Percentiles rank a stretch among this genome's conserved stretches.
phyloP scores from a whole-genome alignment of 495 filamentous ascomycete species.

The Darksidea phi region DNA sequence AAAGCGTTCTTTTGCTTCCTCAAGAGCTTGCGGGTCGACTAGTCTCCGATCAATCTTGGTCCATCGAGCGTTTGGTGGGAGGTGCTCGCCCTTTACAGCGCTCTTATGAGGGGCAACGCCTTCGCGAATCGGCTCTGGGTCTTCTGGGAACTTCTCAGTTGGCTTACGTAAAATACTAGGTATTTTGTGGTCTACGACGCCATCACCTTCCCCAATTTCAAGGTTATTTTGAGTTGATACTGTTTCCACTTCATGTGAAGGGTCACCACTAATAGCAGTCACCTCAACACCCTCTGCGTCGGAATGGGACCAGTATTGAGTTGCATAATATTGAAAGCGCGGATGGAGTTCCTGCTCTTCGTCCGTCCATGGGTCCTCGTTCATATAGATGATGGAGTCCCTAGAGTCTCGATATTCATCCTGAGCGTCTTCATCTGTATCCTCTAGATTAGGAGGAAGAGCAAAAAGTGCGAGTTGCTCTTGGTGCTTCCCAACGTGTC shows the following conservation, averaged over 20 bases:
- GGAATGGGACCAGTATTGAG: no score
- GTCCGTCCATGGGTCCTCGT: no score
- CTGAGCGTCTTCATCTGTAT: slow-evolving; percentile 9
- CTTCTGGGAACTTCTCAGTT: slow-evolving; percentile 73
- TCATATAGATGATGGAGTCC: not conserved
- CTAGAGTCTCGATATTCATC: slow-evolving; percentile 17
- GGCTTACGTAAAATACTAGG: slow-evolving; percentile 73
- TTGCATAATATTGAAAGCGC: no score
- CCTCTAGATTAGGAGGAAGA: slow-evolving; percentile 32
- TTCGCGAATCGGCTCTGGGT: slow-evolving; percentile 72
- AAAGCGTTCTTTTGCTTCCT: slow-evolving; percentile 73
- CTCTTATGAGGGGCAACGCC: slow-evolving; percentile 88
- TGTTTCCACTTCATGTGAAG: no score
- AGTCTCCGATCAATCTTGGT: slow-evolving; percentile 82
- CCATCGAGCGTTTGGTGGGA: slow-evolving; percentile 77
- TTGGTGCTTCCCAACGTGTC: slow-evolving; percentile 34
- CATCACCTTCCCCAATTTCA: no score
- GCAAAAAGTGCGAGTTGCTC: slow-evolving; percentile 38
- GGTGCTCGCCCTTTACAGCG: slow-evolving; percentile 62
- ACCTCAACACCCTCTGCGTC: no score
- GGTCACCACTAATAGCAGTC: no score
- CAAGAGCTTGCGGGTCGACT: slow-evolving; percentile 78
- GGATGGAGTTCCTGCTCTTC: slow-evolving; percentile 8
- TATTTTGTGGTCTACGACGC: slow-evolving; percentile 45
- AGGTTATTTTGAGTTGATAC: no score